These are phyloP conservation scores for Thuja plicata DNA, from an alignment of 83 land plant species.

Conservation along the genomic window DNA sequence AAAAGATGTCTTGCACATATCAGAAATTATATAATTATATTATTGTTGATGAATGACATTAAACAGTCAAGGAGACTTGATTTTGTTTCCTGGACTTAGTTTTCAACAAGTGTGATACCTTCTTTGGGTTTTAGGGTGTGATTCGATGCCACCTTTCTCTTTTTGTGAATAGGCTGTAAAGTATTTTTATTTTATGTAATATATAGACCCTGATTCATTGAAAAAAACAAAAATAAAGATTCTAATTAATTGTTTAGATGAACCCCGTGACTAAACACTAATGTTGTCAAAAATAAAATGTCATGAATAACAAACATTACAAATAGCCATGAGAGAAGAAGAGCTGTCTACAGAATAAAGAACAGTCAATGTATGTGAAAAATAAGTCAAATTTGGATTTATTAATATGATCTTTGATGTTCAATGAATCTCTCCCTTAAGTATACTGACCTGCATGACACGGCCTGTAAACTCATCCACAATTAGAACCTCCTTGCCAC, in stretches of 20 bases:
- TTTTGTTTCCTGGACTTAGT: no score
- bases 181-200: no score
- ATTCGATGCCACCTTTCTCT: no score
- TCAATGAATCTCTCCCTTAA: not conserved
- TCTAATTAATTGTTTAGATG: not conserved
- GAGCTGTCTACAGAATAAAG: not conserved
- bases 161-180: no score
- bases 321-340: not conserved
- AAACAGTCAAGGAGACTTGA: not conserved
- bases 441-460: conserved; percentile 78
- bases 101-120: no score
- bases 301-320: not conserved
- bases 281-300: not conserved
- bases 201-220: no score
- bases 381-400: not conserved
- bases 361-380: not conserved
- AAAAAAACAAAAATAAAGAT: not conserved
- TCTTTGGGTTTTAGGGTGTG: no score
- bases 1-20: not conserved
- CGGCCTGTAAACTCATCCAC: conserved; percentile 99
- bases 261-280: not conserved
- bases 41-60: not conserved
- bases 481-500: conserved; percentile 92
- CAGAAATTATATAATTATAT: not conserved
- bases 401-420: not conserved